These are phyloP conservation scores for Raffaelea arxii DNA, from an alignment of 2,329 filamentous ascomycete genomes.

Conservation along the genomic window DNA sequence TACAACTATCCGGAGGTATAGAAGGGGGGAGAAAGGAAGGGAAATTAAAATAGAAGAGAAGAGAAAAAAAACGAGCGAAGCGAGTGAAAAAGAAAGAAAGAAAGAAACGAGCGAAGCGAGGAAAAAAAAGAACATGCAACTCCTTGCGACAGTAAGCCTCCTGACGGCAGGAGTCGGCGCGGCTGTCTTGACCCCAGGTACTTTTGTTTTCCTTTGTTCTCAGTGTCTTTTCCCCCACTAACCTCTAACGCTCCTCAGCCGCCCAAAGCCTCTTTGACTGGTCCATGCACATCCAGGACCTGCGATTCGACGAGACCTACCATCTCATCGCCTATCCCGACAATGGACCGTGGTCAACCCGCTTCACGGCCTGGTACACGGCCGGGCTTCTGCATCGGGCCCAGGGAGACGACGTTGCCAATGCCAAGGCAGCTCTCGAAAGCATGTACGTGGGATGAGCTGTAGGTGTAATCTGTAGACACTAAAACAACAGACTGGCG, in stretches of 20 bases:
- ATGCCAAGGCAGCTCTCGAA: conserved; percentile 24
- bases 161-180: too few species aligned
- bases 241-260: conserved; percentile 16
- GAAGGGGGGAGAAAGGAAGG: too few species aligned
- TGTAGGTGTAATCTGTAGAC: not conserved
- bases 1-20: too few species aligned
- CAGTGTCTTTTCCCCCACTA: not conserved
- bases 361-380: conserved; percentile 33
- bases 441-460: conserved; percentile 19
- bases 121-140: too few species aligned
- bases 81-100: too few species aligned
- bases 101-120: too few species aligned
- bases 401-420: conserved; percentile 23
- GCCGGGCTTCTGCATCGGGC: conserved; percentile 26
- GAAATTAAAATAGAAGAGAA: too few species aligned
- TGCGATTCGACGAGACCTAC: conserved; percentile 29
- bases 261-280: conserved; percentile 28
- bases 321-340: conserved; percentile 31
- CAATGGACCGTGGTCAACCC: conserved; percentile 29
- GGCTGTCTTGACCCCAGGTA: too few species aligned
- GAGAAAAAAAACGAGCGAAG: too few species aligned
- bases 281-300: conserved; percentile 28
- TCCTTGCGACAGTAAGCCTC: too few species aligned
- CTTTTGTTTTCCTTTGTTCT: not conserved
- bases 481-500: not conserved